These are phyloP conservation scores for Phycomyces nitens DNA, from an alignment of 192 early-diverging fungal genomes.

Conservation along the genomic window DNA sequence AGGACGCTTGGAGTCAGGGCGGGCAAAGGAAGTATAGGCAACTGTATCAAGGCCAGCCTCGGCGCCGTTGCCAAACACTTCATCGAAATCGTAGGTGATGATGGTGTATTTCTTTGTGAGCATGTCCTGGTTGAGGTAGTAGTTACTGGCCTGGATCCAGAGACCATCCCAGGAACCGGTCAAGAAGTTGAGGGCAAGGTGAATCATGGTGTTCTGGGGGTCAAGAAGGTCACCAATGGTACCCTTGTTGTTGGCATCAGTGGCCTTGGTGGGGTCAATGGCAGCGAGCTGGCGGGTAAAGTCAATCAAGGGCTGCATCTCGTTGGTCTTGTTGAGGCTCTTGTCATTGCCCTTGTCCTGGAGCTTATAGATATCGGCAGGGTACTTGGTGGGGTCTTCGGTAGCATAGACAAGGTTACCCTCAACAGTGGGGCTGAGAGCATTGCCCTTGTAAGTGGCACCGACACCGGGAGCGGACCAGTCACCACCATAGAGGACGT, in stretches of 20 bases:
- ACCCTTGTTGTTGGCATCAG: constrained; percentile 10
- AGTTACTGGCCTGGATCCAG: constrained; percentile 42
- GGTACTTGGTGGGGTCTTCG: constrained; percentile 15
- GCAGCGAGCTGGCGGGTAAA: constrained; percentile 7
- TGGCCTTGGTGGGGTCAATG: constrained; percentile 13
- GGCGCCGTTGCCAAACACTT: constrained; percentile 37
- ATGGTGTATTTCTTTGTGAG: constrained; percentile 36
- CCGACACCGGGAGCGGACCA: constrained; percentile 12
- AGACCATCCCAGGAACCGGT: constrained; percentile 38
- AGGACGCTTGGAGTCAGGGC: constrained; percentile 27
- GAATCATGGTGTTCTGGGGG: constrained; percentile 24
- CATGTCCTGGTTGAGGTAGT: constrained; percentile 39
- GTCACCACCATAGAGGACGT: constrained; percentile 19
- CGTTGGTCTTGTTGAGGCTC: constrained; percentile 1
- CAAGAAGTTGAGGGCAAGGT: constrained; percentile 38
- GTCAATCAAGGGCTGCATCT: constrained; percentile 21
- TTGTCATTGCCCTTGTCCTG: constrained; percentile 22
- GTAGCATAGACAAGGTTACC: constrained; percentile 26
- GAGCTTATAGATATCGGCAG: constrained; percentile 21
- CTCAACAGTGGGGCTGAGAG: constrained; percentile 15
- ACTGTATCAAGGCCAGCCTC: constrained; percentile 22
- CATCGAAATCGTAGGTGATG: constrained; percentile 43
- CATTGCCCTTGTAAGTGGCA: constrained; percentile 27
- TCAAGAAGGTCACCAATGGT: constrained; percentile 17
- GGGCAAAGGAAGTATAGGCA: constrained; percentile 32